Evolutionary conservation across 345 rosid species (phyloP).

Genomic region (Diplotaxis tenuifolia): DNA sequence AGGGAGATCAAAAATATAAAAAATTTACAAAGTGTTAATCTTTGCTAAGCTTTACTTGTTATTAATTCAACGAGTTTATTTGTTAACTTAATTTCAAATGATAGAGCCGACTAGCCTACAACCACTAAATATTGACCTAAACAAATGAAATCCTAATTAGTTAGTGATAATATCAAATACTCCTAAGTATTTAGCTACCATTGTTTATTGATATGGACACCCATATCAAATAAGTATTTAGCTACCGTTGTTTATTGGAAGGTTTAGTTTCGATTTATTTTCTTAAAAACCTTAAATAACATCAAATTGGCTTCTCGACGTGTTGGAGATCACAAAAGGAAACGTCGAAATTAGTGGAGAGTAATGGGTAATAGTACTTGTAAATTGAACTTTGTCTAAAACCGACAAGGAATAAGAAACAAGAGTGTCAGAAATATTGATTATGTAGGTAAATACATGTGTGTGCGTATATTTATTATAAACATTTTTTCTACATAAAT

Average conservation of each 20-base stretch:
- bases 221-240: not conserved
- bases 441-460: conserved; percentile 15
- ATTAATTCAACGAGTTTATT: not conserved
- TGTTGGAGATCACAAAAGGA: conserved; percentile 36
- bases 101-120: not conserved
- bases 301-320: conserved; percentile 30
- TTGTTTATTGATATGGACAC: conserved; percentile 14
- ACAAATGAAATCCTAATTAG: conserved; percentile 2
- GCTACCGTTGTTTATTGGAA: not conserved
- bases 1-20: not conserved
- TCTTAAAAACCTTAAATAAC: not conserved
- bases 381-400: not conserved
- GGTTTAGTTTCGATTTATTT: not conserved
- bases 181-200: not conserved
- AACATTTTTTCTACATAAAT: conserved; percentile 8
- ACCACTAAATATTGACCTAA: conserved; percentile 4
- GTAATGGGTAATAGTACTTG: not conserved
- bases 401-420: conserved; percentile 34
- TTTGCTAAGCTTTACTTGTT: not conserved
- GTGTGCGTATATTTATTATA: conserved; percentile 17
- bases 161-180: not conserved
- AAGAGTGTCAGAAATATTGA: conserved; percentile 35
- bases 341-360: conserved; percentile 33
- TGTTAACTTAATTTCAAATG: not conserved
- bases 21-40: not conserved